Evolutionary conservation across 306 rosid species (phyloP).

Genomic region (Psophocarpus tetragonolobus): DNA sequence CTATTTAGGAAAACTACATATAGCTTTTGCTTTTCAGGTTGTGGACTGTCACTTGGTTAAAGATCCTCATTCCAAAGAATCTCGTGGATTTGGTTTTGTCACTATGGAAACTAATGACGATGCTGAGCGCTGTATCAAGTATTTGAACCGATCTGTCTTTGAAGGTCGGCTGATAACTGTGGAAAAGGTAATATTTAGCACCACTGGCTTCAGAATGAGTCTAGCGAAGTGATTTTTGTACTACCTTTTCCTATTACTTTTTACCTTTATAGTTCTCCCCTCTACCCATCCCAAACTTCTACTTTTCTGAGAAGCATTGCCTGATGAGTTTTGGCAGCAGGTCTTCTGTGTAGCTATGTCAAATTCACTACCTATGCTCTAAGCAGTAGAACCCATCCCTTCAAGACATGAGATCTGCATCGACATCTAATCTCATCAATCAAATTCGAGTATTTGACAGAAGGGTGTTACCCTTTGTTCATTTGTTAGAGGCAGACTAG

Average conservation of each 20-base stretch:
- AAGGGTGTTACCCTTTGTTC: background rate
- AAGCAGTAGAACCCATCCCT: background rate
- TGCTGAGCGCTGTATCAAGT: slow-evolving; percentile 49
- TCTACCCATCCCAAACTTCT: background rate
- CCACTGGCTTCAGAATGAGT: background rate
- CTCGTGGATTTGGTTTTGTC: slow-evolving; percentile 58
- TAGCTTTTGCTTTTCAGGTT: slow-evolving; percentile 46
- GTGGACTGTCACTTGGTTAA: slow-evolving; percentile 46
- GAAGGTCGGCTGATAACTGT: slow-evolving; percentile 56
- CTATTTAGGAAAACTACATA: background rate
- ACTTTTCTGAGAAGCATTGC: background rate
- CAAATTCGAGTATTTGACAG: background rate
- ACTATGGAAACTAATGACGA: slow-evolving; percentile 54
- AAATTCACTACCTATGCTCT: background rate
- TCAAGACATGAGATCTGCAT: slow-evolving; percentile 1
- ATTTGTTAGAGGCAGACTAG: background rate
- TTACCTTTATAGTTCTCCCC: background rate
- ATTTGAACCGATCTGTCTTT: slow-evolving; percentile 47
- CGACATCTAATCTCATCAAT: background rate
- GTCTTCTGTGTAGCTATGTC: background rate
- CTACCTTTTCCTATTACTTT: background rate
- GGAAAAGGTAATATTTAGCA: slow-evolving; percentile 46
- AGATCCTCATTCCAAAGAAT: slow-evolving; percentile 46
- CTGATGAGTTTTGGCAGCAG: background rate
- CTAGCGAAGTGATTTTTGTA: slow-evolving; percentile 2